phyloP scores from a whole-genome alignment of 2,329 filamentous ascomycete species.

The Elsinoe fawcettii region DNA sequence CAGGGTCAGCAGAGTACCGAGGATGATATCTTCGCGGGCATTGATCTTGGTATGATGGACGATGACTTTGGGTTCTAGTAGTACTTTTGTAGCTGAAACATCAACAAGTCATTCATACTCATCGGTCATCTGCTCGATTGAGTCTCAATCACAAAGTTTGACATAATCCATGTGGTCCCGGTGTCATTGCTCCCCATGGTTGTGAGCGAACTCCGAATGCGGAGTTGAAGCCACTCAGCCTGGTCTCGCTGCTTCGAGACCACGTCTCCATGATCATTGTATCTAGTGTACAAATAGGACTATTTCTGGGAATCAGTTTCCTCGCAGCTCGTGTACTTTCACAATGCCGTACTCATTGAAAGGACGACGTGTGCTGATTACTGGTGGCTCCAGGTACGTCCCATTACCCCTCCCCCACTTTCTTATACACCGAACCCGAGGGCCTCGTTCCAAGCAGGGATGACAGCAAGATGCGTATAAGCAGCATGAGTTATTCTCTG shows the following conservation, averaged over 20 bases:
- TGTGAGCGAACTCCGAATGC: neutral
- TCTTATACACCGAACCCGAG: slow-evolving; percentile 13
- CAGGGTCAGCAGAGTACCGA: slow-evolving; percentile 29
- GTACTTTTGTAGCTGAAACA: neutral
- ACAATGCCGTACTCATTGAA: slow-evolving; percentile 57
- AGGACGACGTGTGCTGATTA: slow-evolving; percentile 56
- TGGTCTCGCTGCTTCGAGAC: neutral
- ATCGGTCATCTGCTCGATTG: neutral
- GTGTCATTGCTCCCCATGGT: too few species aligned
- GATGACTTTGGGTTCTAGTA: slow-evolving; percentile 28
- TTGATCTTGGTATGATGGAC: slow-evolving; percentile 28
- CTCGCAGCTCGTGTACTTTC: neutral
- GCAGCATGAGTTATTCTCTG: too few species aligned
- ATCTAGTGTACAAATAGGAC: neutral
- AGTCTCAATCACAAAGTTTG: neutral
- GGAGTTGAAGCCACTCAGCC: slow-evolving; percentile 7
- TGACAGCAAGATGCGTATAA: too few species aligned
- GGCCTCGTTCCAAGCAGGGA: too few species aligned
- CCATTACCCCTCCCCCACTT: slow-evolving; percentile 3
- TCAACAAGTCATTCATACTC: neutral
- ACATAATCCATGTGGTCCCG: neutral
- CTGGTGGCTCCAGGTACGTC: slow-evolving; percentile 54
- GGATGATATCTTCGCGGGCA: slow-evolving; percentile 37
- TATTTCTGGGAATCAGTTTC: neutral
- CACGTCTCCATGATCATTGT: neutral